These are phyloP conservation scores for Fusarium torulosum DNA, from an alignment of 2,329 filamentous ascomycete species.

Conservation along the genomic window DNA sequence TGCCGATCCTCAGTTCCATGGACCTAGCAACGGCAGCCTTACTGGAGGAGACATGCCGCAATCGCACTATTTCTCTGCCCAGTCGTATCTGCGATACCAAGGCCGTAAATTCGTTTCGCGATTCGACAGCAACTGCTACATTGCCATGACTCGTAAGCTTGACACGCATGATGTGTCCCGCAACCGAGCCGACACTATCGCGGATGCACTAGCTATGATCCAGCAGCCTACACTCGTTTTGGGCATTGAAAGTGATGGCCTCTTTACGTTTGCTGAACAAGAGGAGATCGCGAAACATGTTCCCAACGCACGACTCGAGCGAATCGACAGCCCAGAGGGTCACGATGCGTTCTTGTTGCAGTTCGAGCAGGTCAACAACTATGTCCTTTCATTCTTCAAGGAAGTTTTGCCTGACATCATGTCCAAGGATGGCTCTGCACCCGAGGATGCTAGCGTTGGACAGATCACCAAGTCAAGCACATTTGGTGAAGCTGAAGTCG, in stretches of 20 bases:
- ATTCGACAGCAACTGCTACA: constrained; percentile 99
- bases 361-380: constrained; percentile 95
- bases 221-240: constrained; percentile 91
- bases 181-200: constrained; percentile 74
- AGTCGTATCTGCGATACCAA: constrained; percentile 97
- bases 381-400: constrained; percentile 85
- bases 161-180: constrained; percentile 97
- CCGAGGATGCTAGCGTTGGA: constrained; percentile 66
- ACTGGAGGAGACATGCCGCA: constrained; percentile 67
- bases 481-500: constrained; percentile 95
- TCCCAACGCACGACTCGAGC: constrained; percentile 80
- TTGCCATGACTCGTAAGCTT: constrained; percentile 96
- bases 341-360: constrained; percentile 97
- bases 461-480: constrained; percentile 86
- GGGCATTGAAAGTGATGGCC: constrained; percentile 93
- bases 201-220: constrained; percentile 82
- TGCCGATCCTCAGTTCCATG: constrained; percentile 76
- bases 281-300: constrained; percentile 89
- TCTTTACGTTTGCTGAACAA: constrained; percentile 98
- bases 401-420: constrained; percentile 91
- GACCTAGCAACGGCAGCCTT: constrained; percentile 66
- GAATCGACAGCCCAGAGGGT: constrained; percentile 93
- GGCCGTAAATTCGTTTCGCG: constrained; percentile 96
- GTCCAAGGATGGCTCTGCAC: constrained; percentile 67
- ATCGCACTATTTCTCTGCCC: constrained; percentile 95